Conservation (phyloP, 805 yeast genomes). For the Hanseniaspora mollemarum region DNA sequence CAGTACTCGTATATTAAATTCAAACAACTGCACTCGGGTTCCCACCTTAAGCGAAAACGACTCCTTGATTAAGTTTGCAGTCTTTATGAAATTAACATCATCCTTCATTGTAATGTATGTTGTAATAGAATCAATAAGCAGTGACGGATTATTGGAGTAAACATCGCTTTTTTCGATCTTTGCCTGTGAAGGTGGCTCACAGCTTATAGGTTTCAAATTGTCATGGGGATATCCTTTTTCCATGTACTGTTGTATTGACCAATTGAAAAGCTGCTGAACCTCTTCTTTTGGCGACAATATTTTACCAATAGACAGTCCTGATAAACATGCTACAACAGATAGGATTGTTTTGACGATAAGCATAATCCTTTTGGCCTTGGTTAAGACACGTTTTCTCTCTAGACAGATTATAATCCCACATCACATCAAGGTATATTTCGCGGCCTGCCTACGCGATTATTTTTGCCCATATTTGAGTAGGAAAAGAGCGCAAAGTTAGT, state of each 20-base stretch:
- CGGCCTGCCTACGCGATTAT: too few relatives aligned
- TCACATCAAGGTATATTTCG: too few relatives aligned
- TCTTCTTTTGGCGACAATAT: neutral
- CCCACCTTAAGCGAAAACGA: constrained; percentile 38
- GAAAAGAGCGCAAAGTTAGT: too few relatives aligned
- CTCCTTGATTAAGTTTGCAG: constrained; percentile 33
- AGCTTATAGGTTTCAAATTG: constrained; percentile 64
- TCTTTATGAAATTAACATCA: constrained; percentile 40
- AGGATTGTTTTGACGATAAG: neutral
- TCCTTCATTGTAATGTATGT: constrained; percentile 65
- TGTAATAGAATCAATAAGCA: constrained; percentile 70
- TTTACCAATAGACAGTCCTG: neutral
- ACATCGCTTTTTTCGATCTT: constrained; percentile 67
- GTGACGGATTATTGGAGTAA: constrained; percentile 69
- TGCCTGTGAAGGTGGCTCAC: constrained; percentile 49
- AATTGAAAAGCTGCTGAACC: constrained; percentile 43
- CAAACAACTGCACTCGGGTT: constrained; percentile 77
- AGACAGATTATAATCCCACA: too few relatives aligned
- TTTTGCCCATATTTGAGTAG: too few relatives aligned
- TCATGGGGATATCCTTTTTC: constrained; percentile 67
- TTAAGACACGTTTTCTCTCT: too few relatives aligned
- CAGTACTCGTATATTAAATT: constrained; percentile 64
- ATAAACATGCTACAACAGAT: neutral
- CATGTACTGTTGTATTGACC: constrained; percentile 65
- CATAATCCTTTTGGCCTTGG: too few relatives aligned